A percentile compares a stretch with the other conserved stretches of the same genome.
phyloP scores from a whole-genome alignment of 1,284 basidiomycete species.

The Phellinidium pouzarii region DNA sequence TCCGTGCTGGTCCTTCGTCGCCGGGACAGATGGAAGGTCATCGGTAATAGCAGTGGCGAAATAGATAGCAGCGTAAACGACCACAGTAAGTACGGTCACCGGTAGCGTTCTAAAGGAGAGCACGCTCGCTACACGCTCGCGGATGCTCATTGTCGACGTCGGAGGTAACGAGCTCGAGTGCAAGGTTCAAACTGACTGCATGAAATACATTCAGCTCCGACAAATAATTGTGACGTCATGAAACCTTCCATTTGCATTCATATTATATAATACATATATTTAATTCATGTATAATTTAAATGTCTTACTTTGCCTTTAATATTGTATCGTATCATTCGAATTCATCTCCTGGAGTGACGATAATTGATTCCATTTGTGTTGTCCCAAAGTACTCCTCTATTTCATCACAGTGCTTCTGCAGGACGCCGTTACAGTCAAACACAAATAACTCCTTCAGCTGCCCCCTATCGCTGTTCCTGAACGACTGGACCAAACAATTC shows the following conservation, averaged over 20 bases:
- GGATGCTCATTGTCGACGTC: slow-evolving; percentile 8
- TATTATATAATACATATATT: too few species aligned
- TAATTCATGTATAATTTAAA: too few species aligned
- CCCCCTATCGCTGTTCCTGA: neutral
- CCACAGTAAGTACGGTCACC: slow-evolving; percentile 43
- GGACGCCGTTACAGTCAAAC: slow-evolving; percentile 11
- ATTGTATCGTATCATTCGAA: neutral
- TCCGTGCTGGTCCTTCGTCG: slow-evolving; percentile 39
- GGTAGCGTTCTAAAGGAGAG: slow-evolving; percentile 36
- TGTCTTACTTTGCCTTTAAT: too few species aligned
- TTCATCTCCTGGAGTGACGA: neutral
- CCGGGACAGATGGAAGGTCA: slow-evolving; percentile 37
- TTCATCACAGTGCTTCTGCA: slow-evolving; percentile 9
- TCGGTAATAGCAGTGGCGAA: slow-evolving; percentile 48
- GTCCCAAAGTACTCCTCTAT: neutral
- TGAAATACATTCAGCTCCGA: too few species aligned
- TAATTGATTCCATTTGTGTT: neutral
- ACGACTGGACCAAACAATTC: slow-evolving; percentile 8
- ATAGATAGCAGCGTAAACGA: slow-evolving; percentile 50
- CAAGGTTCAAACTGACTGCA: too few species aligned
- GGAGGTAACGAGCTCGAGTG: too few species aligned
- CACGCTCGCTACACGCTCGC: slow-evolving; percentile 20
- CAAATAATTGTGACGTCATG: too few species aligned
- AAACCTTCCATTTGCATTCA: too few species aligned
- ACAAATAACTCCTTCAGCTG: slow-evolving; percentile 13